These are phyloP conservation scores for Talaromyces sp. DNA, from an alignment of 2,329 filamentous ascomycete genomes.

Conservation along the genomic window DNA sequence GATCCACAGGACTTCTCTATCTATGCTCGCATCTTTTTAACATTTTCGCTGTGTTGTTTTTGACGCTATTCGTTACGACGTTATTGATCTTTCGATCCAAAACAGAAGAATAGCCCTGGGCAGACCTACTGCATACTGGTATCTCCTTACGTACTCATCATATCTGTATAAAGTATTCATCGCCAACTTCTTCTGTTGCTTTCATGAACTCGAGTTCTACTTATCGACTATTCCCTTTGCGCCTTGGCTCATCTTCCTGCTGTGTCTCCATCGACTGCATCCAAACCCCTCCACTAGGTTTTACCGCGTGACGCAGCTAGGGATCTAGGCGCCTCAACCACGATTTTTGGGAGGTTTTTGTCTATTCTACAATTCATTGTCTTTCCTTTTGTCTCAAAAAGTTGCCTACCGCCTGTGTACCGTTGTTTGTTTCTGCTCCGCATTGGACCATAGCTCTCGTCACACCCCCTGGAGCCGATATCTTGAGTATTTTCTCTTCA, in stretches of 20 bases:
- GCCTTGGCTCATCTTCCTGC: constrained; percentile 13
- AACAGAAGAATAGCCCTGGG: not conserved
- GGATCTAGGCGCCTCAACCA: constrained; percentile 27
- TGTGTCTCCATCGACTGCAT: constrained; percentile 13
- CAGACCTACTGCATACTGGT: not conserved
- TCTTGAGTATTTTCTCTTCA: not conserved
- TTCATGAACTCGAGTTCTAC: constrained; percentile 10
- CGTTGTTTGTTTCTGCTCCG: constrained; percentile 14
- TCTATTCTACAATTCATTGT: constrained; percentile 24
- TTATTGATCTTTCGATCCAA: not conserved
- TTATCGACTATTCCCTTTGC: constrained; percentile 11
- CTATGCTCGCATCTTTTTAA: not conserved
- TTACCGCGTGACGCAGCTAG: constrained; percentile 24
- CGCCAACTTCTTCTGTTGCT: constrained; percentile 7
- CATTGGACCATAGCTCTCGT: constrained; percentile 7
- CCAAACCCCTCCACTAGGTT: constrained; percentile 3
- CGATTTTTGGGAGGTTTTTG: constrained; percentile 31
- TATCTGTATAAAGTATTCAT: constrained; percentile 7
- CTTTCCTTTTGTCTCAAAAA: constrained; percentile 17
- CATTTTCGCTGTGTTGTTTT: not conserved
- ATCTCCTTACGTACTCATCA: not conserved
- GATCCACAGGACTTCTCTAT: not conserved
- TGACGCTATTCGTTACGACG: not conserved
- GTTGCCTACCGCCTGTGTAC: constrained; percentile 18
- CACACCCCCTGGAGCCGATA: not conserved